Evolutionary conservation across 1,284 basidiomycete genomes (phyloP), one percentile per base, ranked within the genome.

Genomic region (Wallemia ichthyophaga): DNA sequence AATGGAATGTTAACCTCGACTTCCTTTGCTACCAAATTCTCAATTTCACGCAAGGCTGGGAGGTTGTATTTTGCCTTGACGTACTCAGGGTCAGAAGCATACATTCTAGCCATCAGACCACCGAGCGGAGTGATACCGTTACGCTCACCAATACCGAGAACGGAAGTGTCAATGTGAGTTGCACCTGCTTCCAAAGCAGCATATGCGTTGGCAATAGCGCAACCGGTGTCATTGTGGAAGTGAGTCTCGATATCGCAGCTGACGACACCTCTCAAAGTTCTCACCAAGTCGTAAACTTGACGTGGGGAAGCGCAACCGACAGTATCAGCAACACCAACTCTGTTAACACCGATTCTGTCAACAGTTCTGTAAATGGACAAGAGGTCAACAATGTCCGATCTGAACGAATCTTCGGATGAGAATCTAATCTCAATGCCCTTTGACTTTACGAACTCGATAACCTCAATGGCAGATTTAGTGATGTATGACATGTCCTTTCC

Each of bases 401-500:
- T 86, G 86, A 99, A 99, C 33, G 88, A 95, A 72, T 99, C 94
- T 72, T 99, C 94, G 31, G 92, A 94, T 27, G 92, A 98, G 79
- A 99, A 99, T 62, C 94, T 86, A 70, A 98, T 89, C 75, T 99
- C 94, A 69, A 99, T 95, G 62, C 85, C 85, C 83, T 96, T 98
- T 75, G 84, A 88, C 80, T 99, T 99, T 77, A 98, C 92, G 66
- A 85, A 99, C 69, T 95, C 80, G 72, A 99, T 99, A 66, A 99
- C 94, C 73, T 96, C 92, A 67, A 96, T 89, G 62, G 92, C 84
- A 32, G 82, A 85, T 79, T 95, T 96, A 77, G 94, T 95, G 74
- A 99, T 98, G 75, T 96, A 99, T 59, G 88, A 77, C 87, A 99
- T 99, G 72, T 98, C 94, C 80, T 98, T 99, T 67, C 94, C 94